Percentiles rank a stretch among this genome's conserved stretches.
phyloP scores from a whole-genome alignment of 768 basidiomycete genomes.

The Boletus rufocinnamomeus region DNA sequence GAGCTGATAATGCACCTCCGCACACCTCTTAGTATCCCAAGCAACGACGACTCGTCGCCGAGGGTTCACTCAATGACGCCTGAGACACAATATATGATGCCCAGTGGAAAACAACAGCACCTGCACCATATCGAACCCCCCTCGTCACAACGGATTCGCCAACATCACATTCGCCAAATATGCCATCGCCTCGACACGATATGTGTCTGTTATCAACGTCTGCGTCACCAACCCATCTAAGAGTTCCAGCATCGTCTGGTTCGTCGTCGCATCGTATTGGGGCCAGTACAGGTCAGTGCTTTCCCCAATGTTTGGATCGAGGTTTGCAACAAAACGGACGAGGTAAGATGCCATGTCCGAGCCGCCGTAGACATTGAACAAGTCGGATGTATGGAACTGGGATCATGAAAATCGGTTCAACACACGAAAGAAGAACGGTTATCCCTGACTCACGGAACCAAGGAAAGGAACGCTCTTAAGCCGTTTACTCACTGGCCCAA shows the following conservation, averaged over 20 bases:
- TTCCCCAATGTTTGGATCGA: conserved; percentile 42
- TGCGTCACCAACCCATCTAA: conserved; percentile 37
- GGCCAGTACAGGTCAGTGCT: conserved; percentile 45
- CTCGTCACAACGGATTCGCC: conserved; percentile 5
- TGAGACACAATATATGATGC: no score
- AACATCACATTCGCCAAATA: conserved; percentile 27
- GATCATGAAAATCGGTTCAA: neutral
- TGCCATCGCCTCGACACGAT: conserved; percentile 40
- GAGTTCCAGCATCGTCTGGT: conserved; percentile 41
- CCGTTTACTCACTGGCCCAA: conserved; percentile 40
- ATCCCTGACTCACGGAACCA: conserved; percentile 44
- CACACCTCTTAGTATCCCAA: no score
- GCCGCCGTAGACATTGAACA: conserved; percentile 43
- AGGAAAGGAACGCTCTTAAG: conserved; percentile 43
- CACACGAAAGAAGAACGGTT: neutral
- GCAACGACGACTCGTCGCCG: no score
- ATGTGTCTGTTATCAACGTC: conserved; percentile 45
- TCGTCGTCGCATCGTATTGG: conserved; percentile 35
- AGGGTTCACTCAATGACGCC: no score
- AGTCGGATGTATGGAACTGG: conserved; percentile 47
- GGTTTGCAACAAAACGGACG: conserved; percentile 24
- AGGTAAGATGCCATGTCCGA: conserved; percentile 45
- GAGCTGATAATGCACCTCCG: no score
- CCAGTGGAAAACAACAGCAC: no score
- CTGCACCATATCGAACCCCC: no score